Evolutionary conservation across 768 basidiomycete genomes (phyloP), one percentile per base, ranked within the genome.

Genomic region (Kwoniella botswanensis): DNA sequence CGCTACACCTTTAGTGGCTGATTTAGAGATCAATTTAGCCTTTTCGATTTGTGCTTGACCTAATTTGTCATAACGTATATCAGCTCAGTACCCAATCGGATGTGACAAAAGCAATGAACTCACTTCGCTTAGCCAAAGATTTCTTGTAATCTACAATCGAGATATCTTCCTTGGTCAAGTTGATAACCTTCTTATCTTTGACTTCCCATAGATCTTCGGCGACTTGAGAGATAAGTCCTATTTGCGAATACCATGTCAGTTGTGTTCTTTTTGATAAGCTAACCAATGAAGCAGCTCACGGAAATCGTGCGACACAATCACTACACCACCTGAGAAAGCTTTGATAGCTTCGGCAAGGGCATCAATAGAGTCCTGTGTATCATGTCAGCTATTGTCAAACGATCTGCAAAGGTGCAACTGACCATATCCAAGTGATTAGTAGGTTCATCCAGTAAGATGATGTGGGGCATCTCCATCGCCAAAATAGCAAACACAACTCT

Each of bases 201-300:
- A 99, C 97, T 84, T 99, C 97, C 97, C 97, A 99, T 9, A 99
- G 90, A 84, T 98, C 96, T 82, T 98, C 93, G 50, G 96, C 97
- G 46, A 99, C 96, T 86, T 98, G 95, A 61, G 91, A 92, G 84
- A 98, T 98, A 74, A 98, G 89, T 78, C 92, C 92, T 93, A 76
- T 10, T 24, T 55, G 18, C 18, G 9, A n/a, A 62, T 17, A 50
- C 11, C 10, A 22, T 18, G 59, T 52, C 53, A 53, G 59, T 41
- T 65, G 9, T n/a, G 59, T 17, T 65, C 52, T 21, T 11, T 42
- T 54, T 63, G 35, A 1, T 46, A 7, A 50, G 13, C 24, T 64
- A 10, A 43, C 4, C 0, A 13, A 43, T 58, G 57, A 58, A 35
- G 10, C 13, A 26, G 88, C 91, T 75, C 77, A 93, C 96, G 92